phyloP scores from a whole-genome alignment of 169 alveolate species.

The Fabrea salina region DNA sequence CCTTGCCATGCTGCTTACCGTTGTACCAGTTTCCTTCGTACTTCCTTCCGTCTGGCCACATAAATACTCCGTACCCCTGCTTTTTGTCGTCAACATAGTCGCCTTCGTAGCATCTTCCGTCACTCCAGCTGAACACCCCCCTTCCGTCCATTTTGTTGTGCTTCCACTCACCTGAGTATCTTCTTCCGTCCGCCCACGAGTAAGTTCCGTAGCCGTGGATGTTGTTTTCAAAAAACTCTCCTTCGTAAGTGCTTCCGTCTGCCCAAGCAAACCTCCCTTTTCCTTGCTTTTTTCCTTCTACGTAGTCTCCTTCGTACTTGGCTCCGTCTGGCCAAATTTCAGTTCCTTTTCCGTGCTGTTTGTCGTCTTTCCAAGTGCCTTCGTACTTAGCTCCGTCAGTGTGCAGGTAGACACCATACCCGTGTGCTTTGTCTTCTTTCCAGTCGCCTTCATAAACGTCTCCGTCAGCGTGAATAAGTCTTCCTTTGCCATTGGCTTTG shows the following conservation, averaged over 20 bases:
- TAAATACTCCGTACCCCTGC: constrained; percentile 62
- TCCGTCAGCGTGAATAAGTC: constrained; percentile 25
- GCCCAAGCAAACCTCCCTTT: constrained; percentile 54
- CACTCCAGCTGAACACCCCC: constrained; percentile 55
- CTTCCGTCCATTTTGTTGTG: constrained; percentile 56
- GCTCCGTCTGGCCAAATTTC: too few relatives aligned
- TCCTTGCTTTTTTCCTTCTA: constrained; percentile 61
- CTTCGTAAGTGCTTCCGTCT: constrained; percentile 38
- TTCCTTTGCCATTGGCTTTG: constrained; percentile 13
- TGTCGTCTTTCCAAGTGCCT: too few relatives aligned
- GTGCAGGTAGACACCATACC: constrained; percentile 39
- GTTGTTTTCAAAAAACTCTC: constrained; percentile 17
- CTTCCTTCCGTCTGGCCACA: constrained; percentile 60
- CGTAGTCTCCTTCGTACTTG: constrained; percentile 37
- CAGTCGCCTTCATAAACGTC: constrained; percentile 55
- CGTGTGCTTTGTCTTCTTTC: constrained; percentile 49
- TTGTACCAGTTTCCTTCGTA: constrained; percentile 27
- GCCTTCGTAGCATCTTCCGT: constrained; percentile 56
- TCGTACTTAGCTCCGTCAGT: too few relatives aligned
- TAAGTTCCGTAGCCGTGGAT: constrained; percentile 14
- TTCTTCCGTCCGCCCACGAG: neutral
- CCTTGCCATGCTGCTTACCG: constrained; percentile 29
- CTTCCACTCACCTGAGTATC: constrained; percentile 54
- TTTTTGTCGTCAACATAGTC: constrained; percentile 55
- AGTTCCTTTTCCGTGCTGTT: too few relatives aligned